Base-by-base conservation (phyloP, 2,329 filamentous ascomycete genomes). In the Colletotrichum sidae region DNA sequence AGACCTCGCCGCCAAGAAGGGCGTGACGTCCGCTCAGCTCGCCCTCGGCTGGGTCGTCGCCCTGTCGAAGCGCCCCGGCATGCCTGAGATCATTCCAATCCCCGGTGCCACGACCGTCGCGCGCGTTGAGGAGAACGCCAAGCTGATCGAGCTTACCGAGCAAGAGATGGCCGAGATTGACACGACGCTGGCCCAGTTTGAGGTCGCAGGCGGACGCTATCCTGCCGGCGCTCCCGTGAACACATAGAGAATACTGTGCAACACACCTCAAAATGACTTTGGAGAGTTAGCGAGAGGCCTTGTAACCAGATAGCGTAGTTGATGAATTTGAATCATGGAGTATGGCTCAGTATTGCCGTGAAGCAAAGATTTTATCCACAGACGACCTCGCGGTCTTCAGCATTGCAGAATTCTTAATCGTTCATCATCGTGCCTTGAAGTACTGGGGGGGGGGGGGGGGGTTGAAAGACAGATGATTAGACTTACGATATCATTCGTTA, bases 1-100 rank as follows among this genome's bases (percentile, higher is more conserved):
- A 72, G 78, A 78, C 33, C 72, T 93, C 42, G 90, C 90, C 1
- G 73, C 79, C 69, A 80, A 80, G 70, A 92, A 91, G 77, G 82
- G 82, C 1, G 85, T 82, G 72, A 90, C 87, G 0, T 73, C 86
- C 4, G 83, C 84, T 1, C 90, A 93, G 77, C 79, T 93, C 35
- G 90, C 90, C 12, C 79, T 93, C 58, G 84, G 82, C 55, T 94
- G 90, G 90, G 76, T 88, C 3, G 70, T 81, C 49, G 76, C 81
- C 2, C 77, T 88, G 45, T 84, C 81, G 46, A 78, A 76, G 55
- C 80, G 78, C 41, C 80, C 84, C 6, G 86, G 84, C 44, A 82
- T 86, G 81, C 85, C 85, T 25, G 75, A 71, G 13, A 85, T 91
- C 67, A 85, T 92, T 55, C 89, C 89, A 6, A 91, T 92, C 66